Base-by-base conservation (phyloP, 495 filamentous ascomycete genomes). In the Friedmanniomyces simplex region DNA sequence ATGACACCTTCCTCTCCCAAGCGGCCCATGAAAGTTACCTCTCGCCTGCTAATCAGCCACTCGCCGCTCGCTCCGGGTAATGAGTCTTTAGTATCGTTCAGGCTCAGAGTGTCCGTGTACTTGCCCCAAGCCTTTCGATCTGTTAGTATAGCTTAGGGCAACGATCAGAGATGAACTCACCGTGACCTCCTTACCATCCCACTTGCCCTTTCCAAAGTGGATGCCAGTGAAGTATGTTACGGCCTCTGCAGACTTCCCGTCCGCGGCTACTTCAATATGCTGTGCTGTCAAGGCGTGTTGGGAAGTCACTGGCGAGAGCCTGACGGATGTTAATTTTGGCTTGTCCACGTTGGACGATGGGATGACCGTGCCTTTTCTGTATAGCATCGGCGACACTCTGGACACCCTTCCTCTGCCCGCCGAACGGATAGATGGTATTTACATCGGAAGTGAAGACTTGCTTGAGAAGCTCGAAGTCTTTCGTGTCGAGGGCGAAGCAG, bases 241-340 rank as follows among this genome's bases (percentile, higher is more conserved):
- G 13, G 64, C 53, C 10, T 46, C 32, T 18, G 68, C 68, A 5
- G 59, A 34, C 28, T 62, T 61, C 39, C 52, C 49, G 30, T 63
- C 66, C 0, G 4, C 37, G 18, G 42, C 21, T 32, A 70, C 52
- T 13, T 10, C 43, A 39, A 68, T 68, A 21, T 50, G 57, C 45
- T 68, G 66, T 12, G 68, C 68, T 0, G 68, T 70, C 11, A 70
- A 58, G 11, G 53, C 41, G 50, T 70, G 66, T 26, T 70, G 68
- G 14, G 66, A 59, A 7, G 28, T 49, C 3, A 70, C 55, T 20
- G 59, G 64, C 1, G 56, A 55, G 24, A 70, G 66, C 3, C 67
- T 69, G 32, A 18, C 32, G 22, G n/a, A n/a, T n/a, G n/a, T n/a
- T n/a, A n/a, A 24, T 26, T 7, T 50, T 8, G 11, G 47, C 20